phyloP scores from a whole-genome alignment of 2,329 filamentous ascomycete genomes.

The Leptodontidium sp. region DNA sequence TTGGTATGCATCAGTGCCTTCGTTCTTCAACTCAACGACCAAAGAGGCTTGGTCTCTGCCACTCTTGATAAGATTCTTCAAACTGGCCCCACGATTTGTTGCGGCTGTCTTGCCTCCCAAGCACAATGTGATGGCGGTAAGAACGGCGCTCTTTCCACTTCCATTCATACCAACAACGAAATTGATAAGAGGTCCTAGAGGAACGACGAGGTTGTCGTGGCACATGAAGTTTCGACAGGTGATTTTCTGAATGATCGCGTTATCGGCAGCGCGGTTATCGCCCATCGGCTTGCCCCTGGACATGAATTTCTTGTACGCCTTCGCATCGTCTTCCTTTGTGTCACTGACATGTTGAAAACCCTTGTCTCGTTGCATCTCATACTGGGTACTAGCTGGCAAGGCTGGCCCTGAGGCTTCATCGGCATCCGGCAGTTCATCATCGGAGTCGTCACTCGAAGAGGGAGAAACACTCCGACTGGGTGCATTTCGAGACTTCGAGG shows the following conservation, averaged over 20 bases:
- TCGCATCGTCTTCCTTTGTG: conserved; percentile 65
- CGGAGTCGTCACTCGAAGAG: conserved; percentile 42
- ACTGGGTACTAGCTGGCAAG: conserved; percentile 60
- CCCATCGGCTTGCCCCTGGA: conserved; percentile 58
- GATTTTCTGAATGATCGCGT: conserved; percentile 88
- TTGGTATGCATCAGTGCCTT: conserved; percentile 84
- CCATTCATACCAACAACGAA: conserved; percentile 98
- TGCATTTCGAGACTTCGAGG: conserved; percentile 33
- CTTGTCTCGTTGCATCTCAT: conserved; percentile 67
- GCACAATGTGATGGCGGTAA: conserved; percentile 92
- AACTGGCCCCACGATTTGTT: conserved; percentile 88
- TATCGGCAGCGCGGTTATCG: conserved; percentile 79
- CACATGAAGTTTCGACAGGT: conserved; percentile 97
- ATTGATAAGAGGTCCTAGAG: conserved; percentile 93
- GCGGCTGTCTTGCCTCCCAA: conserved; percentile 93
- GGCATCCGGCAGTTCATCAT: conserved; percentile 40
- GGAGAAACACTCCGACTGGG: conserved; percentile 32
- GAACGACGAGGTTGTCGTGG: conserved; percentile 80
- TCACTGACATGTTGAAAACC: conserved; percentile 66
- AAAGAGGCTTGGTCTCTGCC: conserved; percentile 80
- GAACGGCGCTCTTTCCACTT: conserved; percentile 94
- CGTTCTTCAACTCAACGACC: conserved; percentile 88
- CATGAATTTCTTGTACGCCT: conserved; percentile 66
- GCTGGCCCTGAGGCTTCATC: conserved; percentile 30
- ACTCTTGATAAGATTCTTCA: conserved; percentile 92